phyloP scores from a whole-genome alignment of 106 monocot genomes.

The Chionographis japonica region DNA sequence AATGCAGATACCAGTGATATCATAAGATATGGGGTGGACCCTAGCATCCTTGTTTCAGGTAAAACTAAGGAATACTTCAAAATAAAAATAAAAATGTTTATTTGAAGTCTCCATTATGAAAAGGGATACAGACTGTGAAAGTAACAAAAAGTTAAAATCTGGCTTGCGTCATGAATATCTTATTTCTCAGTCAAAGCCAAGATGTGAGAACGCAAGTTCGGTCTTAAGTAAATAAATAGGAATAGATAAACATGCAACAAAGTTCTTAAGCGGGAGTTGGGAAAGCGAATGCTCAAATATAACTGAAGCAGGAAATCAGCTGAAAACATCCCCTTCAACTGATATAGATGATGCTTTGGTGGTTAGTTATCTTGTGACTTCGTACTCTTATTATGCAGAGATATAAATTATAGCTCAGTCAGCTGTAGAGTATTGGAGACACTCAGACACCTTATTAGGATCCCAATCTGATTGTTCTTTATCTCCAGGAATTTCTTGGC shows the following conservation, averaged over 20 bases:
- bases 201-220: constrained; percentile 30
- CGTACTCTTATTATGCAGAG: neutral
- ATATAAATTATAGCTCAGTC: neutral
- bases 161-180: neutral
- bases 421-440: too few relatives aligned
- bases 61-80: constrained; percentile 9
- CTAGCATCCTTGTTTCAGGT: neutral
- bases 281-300: constrained; percentile 7
- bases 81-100: constrained; percentile 4
- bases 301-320: constrained; percentile 8
- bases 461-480: neutral
- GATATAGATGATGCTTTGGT: neutral
- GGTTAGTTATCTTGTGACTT: constrained; percentile 9
- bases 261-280: neutral
- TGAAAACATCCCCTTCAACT: neutral
- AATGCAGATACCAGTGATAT: constrained; percentile 1
- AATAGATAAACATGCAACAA: constrained; percentile 11
- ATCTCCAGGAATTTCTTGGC: neutral
- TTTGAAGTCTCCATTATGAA: neutral
- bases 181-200: constrained; percentile 11
- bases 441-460: too few relatives aligned
- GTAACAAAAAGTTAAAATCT: constrained; percentile 1
- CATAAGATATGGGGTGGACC: neutral
- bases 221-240: constrained; percentile 27
- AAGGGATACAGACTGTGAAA: constrained; percentile 5